These are phyloP conservation scores for Talaromyces borbonicus DNA, from an alignment of 495 filamentous ascomycete genomes.

Conservation along the genomic window DNA sequence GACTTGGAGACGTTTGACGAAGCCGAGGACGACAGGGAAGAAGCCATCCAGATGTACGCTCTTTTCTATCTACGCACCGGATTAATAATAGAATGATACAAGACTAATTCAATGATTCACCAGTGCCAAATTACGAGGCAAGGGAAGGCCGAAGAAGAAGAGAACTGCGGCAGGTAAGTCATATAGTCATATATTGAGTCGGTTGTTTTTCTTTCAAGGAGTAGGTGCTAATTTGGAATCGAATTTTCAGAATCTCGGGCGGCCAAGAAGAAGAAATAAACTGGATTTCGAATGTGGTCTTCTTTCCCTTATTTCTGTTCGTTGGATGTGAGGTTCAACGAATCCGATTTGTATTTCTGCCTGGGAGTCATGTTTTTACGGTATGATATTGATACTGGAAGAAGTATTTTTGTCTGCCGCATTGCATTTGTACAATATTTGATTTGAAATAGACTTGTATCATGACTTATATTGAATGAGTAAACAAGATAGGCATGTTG, in stretches of 20 bases:
- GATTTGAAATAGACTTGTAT: too few species aligned
- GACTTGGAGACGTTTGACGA: constrained; percentile 61
- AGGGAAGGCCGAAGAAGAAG: constrained; percentile 90
- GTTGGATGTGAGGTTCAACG: too few species aligned
- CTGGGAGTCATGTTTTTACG: too few species aligned
- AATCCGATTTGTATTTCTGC: too few species aligned
- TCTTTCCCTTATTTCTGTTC: too few species aligned
- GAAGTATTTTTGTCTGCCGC: too few species aligned
- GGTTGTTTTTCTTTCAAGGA: background rate
- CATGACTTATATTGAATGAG: too few species aligned
- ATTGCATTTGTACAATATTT: too few species aligned
- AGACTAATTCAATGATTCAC: constrained; percentile 3
- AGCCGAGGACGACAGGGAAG: constrained; percentile 65
- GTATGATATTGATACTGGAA: too few species aligned
- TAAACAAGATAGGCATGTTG: too few species aligned
- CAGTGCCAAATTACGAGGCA: constrained; percentile 69
- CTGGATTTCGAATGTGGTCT: background rate
- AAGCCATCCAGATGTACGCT: constrained; percentile 58
- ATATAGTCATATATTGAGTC: background rate
- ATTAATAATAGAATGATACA: constrained; percentile 1
- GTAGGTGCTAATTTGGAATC: constrained; percentile 9
- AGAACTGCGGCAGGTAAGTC: constrained; percentile 52
- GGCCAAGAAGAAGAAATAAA: constrained; percentile 37
- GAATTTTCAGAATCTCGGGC: constrained; percentile 25
- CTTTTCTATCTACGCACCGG: background rate